A percentile compares a stretch with the other conserved stretches of the same genome.
Evolutionary conservation across 495 filamentous ascomycete species (phyloP).

Genomic region (Penicillium nucicola): DNA sequence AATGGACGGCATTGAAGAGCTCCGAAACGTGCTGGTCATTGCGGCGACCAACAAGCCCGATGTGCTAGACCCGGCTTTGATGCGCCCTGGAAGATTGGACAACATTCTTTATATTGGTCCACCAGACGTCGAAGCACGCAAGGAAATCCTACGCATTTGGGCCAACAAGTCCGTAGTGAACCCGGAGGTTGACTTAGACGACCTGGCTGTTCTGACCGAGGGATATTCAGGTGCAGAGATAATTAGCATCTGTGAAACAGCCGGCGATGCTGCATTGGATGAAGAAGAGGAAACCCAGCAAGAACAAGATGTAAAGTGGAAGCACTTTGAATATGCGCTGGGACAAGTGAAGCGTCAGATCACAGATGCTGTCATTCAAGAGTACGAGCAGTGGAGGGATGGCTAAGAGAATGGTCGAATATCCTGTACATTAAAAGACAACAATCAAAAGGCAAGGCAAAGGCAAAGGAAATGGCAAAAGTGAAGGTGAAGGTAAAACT

Average conservation of each 20-base stretch:
- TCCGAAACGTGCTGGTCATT: slow-evolving; percentile 83
- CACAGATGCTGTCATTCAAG: slow-evolving; percentile 57
- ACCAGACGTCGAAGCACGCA: slow-evolving; percentile 71
- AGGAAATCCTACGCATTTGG: slow-evolving; percentile 72
- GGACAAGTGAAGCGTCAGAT: slow-evolving; percentile 63
- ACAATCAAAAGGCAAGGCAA: background rate
- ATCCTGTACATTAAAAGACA: background rate
- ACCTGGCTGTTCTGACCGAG: slow-evolving; percentile 67
- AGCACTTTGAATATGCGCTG: slow-evolving; percentile 64
- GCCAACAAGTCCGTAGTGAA: slow-evolving; percentile 57
- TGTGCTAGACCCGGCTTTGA: slow-evolving; percentile 76
- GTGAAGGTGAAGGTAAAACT: background rate
- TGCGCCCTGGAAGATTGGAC: slow-evolving; percentile 86
- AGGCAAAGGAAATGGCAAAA: background rate
- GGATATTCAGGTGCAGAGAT: slow-evolving; percentile 91
- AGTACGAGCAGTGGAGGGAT: slow-evolving; percentile 66
- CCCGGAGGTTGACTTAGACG: slow-evolving; percentile 61
- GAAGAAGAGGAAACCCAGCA: slow-evolving; percentile 46
- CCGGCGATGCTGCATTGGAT: slow-evolving; percentile 57
- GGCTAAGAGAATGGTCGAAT: slow-evolving; percentile 13
- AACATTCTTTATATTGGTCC: slow-evolving; percentile 87
- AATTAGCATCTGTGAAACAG: slow-evolving; percentile 71
- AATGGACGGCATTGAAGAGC: slow-evolving; percentile 89
- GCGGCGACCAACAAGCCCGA: slow-evolving; percentile 94
- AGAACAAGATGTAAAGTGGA: slow-evolving; percentile 52